Evolutionary conservation across 106 monocot species (phyloP).

Genomic region (Alisma plantagoaquatica): DNA sequence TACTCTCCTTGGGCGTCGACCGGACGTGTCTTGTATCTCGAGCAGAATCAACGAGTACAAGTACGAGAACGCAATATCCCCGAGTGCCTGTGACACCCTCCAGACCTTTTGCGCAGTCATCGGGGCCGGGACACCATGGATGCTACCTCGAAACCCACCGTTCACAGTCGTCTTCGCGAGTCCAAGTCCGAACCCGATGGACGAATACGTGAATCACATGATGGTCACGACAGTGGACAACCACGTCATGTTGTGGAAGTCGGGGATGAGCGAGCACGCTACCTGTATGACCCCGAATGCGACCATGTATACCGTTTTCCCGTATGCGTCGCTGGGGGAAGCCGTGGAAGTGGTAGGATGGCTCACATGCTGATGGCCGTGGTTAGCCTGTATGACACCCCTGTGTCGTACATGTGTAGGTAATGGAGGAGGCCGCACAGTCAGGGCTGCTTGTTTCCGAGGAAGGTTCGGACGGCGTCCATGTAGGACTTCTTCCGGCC

Average conservation of each 20-base stretch:
- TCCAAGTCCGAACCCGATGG: slow-evolving; percentile 65
- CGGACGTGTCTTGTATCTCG: slow-evolving; percentile 87
- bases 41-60: slow-evolving; percentile 65
- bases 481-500: slow-evolving; percentile 54
- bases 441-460: slow-evolving; percentile 13
- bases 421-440: slow-evolving; percentile 22
- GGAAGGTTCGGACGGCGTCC: slow-evolving; percentile 41
- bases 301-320: slow-evolving; percentile 34
- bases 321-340: slow-evolving; percentile 4
- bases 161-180: slow-evolving; percentile 70
- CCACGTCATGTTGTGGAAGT: slow-evolving; percentile 85
- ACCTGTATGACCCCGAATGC: slow-evolving; percentile 65
- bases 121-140: slow-evolving; percentile 38
- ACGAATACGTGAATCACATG: slow-evolving; percentile 88
- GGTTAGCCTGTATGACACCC: slow-evolving; percentile 10
- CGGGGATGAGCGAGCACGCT: slow-evolving; percentile 61
- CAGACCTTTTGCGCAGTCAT: slow-evolving; percentile 52
- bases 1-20: slow-evolving; percentile 66
- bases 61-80: slow-evolving; percentile 82
- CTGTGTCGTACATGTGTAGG: slow-evolving; percentile 12
- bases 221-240: slow-evolving; percentile 56
- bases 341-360: slow-evolving; percentile 14
- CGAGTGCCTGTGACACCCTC: slow-evolving; percentile 68
- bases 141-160: slow-evolving; percentile 51
- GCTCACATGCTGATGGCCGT: slow-evolving; percentile 24